Evolutionary conservation across 2,329 filamentous ascomycete genomes (phyloP).

Genomic region (Stagonosporopsis tanaceti): DNA sequence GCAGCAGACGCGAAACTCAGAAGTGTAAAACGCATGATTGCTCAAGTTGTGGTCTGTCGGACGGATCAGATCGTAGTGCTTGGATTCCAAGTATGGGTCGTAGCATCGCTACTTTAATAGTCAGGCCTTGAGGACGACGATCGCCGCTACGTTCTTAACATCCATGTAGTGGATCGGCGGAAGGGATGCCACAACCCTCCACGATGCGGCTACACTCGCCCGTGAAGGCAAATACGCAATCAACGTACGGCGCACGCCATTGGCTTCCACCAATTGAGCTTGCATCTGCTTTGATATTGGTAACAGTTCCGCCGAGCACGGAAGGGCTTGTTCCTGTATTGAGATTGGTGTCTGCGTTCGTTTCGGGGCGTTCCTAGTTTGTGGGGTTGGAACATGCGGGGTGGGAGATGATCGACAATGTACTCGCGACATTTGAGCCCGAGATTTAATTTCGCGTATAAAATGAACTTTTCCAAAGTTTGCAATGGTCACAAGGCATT

Average conservation of each 20-base stretch:
- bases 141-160: neutral
- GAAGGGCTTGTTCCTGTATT: neutral
- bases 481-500: neutral
- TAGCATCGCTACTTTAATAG: neutral
- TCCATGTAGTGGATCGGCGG: neutral
- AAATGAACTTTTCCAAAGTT: neutral
- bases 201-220: neutral
- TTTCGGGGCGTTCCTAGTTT: conserved; percentile 5
- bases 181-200: conserved; percentile 3
- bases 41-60: neutral
- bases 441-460: neutral
- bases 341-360: neutral
- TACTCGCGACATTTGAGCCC: conserved; percentile 19
- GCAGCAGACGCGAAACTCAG: conserved; percentile 24
- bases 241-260: conserved; percentile 2
- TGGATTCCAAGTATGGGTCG: neutral
- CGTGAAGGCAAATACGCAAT: conserved; percentile 2
- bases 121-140: neutral
- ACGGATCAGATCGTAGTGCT: neutral
- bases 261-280: conserved; percentile 15
- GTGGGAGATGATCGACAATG: conserved; percentile 13
- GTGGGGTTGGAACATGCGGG: conserved; percentile 14
- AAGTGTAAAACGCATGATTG: conserved; percentile 27
- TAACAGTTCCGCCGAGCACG: neutral
- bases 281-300: neutral